Evolutionary conservation across 2,329 filamentous ascomycete species (phyloP).

Genomic region (Aspergillus quadrilineatus): DNA sequence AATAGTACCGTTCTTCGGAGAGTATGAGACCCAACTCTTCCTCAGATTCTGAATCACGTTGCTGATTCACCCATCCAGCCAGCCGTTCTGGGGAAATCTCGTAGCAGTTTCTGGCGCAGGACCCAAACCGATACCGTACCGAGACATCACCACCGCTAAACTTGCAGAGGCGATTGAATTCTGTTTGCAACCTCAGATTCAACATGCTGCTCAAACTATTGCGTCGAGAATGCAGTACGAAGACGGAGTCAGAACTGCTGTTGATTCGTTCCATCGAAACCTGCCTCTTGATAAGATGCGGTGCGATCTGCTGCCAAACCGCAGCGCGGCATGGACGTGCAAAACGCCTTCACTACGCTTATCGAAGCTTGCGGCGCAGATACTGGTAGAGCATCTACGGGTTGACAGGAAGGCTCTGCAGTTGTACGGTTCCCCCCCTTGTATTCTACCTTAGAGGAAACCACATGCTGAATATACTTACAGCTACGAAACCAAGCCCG

Average conservation of each 20-base stretch:
- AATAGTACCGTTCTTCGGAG: conserved; percentile 59
- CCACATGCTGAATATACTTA: not conserved
- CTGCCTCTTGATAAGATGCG: conserved; percentile 27
- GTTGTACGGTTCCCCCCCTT: conserved; percentile 15
- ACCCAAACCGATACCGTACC: conserved; percentile 49
- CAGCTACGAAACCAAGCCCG: conserved; percentile 30
- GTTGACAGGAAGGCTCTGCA: conserved; percentile 24
- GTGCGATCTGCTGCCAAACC: conserved; percentile 26
- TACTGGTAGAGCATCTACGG: conserved; percentile 24
- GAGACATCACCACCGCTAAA: conserved; percentile 45
- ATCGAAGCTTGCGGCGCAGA: conserved; percentile 26
- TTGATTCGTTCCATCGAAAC: conserved; percentile 46
- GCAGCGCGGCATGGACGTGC: conserved; percentile 32
- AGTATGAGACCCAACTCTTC: conserved; percentile 28
- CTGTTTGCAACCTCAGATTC: conserved; percentile 42
- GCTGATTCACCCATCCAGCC: conserved; percentile 24
- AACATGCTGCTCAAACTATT: conserved; percentile 39
- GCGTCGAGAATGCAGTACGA: conserved; percentile 43
- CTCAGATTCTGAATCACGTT: not conserved
- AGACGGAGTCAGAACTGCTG: conserved; percentile 43
- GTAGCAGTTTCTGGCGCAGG: conserved; percentile 52
- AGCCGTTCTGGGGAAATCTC: conserved; percentile 58
- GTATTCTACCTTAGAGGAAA: too few relatives aligned
- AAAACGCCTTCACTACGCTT: conserved; percentile 17
- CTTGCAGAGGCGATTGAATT: conserved; percentile 49